A percentile compares a stretch with the other conserved stretches of the same genome.
phyloP scores from a whole-genome alignment of 352 stramenopile species.

The Globisporangium okanoganense region DNA sequence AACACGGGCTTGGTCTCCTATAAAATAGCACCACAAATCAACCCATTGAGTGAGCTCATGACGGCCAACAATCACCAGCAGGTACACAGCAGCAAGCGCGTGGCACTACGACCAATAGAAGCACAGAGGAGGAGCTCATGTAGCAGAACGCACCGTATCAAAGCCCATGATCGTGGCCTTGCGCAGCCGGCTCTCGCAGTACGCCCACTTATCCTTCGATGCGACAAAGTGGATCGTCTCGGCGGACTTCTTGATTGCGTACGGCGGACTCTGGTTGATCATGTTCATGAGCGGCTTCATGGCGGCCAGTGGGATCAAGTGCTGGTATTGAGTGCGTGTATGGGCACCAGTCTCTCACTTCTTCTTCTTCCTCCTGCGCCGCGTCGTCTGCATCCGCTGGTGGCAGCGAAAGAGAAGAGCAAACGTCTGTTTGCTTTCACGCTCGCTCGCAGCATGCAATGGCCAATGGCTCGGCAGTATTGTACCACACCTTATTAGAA shows the following conservation, averaged over 20 bases:
- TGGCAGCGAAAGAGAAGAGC: conserved; percentile 3
- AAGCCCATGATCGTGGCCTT: conserved; percentile 56
- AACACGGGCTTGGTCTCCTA: conserved; percentile 71
- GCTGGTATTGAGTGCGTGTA: neutral
- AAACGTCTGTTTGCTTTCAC: conserved; percentile 4
- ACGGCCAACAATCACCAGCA: neutral
- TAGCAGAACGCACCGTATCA: conserved; percentile 47
- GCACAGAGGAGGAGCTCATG: neutral
- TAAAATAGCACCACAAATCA: conserved; percentile 11
- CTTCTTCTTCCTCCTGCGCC: conserved; percentile 10
- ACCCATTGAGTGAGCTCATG: conserved; percentile 5
- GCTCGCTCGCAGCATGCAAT: neutral
- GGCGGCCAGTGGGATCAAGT: neutral
- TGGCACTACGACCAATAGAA: neutral
- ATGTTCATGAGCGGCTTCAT: conserved; percentile 30
- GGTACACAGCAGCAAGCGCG: neutral
- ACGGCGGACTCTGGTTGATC: conserved; percentile 56
- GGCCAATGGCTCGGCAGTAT: conserved; percentile 4
- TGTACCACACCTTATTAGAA: neutral
- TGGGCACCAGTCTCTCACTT: conserved; percentile 1
- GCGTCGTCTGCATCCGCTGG: conserved; percentile 11
- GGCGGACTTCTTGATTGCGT: conserved; percentile 35
- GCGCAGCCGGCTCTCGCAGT: conserved; percentile 44
- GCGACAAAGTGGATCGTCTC: conserved; percentile 51
- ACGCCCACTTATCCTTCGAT: conserved; percentile 36